Conservation (phyloP, 192 early-diverging fungal species). For the Thamnidium elegans region DNA sequence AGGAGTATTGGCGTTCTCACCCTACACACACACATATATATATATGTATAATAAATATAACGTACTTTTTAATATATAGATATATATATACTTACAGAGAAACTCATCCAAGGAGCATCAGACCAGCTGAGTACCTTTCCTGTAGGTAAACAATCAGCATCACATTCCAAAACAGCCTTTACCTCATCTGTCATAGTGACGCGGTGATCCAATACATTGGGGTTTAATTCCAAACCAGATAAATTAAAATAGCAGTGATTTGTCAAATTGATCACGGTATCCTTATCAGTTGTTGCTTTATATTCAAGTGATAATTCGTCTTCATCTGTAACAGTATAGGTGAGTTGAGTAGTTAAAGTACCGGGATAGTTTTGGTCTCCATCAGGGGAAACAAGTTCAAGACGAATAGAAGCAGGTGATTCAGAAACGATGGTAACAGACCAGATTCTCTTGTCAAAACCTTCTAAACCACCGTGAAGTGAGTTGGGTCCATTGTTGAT, state of each 20-base stretch:
- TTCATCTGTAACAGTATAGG: conserved; percentile 57
- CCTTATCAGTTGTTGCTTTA: conserved; percentile 43
- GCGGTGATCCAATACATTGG: conserved; percentile 52
- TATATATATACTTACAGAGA: conserved; percentile 32
- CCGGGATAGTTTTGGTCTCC: conserved; percentile 84
- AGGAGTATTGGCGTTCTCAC: conserved; percentile 8
- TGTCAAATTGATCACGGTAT: conserved; percentile 73
- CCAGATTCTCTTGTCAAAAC: conserved; percentile 75
- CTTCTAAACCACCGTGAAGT: conserved; percentile 76
- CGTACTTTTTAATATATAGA: background rate
- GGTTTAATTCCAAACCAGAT: conserved; percentile 55
- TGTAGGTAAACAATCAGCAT: conserved; percentile 66
- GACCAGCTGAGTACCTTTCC: conserved; percentile 52
- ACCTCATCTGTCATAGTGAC: conserved; percentile 45
- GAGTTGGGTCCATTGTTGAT: conserved; percentile 73
- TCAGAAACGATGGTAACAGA: conserved; percentile 38
- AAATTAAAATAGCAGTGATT: conserved; percentile 91
- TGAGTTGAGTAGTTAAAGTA: conserved; percentile 52
- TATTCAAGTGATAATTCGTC: conserved; percentile 51
- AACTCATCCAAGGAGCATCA: conserved; percentile 51
- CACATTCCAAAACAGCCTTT: conserved; percentile 52
- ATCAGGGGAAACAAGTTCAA: conserved; percentile 61
- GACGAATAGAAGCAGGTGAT: conserved; percentile 49
- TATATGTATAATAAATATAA: background rate
- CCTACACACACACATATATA: background rate